These are phyloP conservation scores for Aspergillus phoenicis DNA, from an alignment of 2,329 filamentous ascomycete genomes.

Conservation along the genomic window DNA sequence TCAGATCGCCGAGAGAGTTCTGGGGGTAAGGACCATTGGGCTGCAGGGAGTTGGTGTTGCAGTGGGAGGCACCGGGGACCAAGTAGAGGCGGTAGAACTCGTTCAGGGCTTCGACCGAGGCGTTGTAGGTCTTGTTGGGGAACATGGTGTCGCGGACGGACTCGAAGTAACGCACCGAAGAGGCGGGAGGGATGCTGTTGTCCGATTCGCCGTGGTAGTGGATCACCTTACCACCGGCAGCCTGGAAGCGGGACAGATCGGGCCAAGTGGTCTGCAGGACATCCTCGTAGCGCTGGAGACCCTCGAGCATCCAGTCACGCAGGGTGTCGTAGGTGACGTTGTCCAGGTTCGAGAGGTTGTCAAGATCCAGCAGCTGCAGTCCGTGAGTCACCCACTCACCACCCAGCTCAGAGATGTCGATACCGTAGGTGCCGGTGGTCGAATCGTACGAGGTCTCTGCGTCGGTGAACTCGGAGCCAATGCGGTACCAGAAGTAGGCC, in stretches of 20 bases:
- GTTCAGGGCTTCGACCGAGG: slow-evolving; percentile 46
- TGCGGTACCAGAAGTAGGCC: slow-evolving; percentile 44
- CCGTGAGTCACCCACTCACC: slow-evolving; percentile 42
- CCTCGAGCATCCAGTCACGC: slow-evolving; percentile 55
- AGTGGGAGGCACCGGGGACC: slow-evolving; percentile 58
- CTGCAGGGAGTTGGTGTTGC: slow-evolving; percentile 49
- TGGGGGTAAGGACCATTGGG: slow-evolving; percentile 48
- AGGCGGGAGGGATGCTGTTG: slow-evolving; percentile 54
- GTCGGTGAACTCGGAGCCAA: slow-evolving; percentile 32
- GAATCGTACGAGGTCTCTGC: slow-evolving; percentile 32
- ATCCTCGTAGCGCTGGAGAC: slow-evolving; percentile 53
- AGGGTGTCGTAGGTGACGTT: slow-evolving; percentile 61
- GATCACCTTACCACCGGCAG: slow-evolving; percentile 57
- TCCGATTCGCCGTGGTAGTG: slow-evolving; percentile 63
- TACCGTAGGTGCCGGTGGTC: slow-evolving; percentile 31
- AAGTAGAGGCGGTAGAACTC: slow-evolving; percentile 62
- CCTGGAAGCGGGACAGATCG: slow-evolving; percentile 55
- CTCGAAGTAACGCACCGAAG: slow-evolving; percentile 59
- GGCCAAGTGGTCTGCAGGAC: slow-evolving; percentile 58
- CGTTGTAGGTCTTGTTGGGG: slow-evolving; percentile 41
- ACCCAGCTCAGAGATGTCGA: slow-evolving; percentile 36
- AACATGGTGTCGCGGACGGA: slow-evolving; percentile 57
- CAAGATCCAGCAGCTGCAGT: slow-evolving; percentile 31
- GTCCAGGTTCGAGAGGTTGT: slow-evolving; percentile 48
- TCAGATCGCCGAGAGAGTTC: slow-evolving; percentile 50